Evolutionary conservation across 1,284 basidiomycete species (phyloP).

Genomic region (Agroathelia rolfsii): DNA sequence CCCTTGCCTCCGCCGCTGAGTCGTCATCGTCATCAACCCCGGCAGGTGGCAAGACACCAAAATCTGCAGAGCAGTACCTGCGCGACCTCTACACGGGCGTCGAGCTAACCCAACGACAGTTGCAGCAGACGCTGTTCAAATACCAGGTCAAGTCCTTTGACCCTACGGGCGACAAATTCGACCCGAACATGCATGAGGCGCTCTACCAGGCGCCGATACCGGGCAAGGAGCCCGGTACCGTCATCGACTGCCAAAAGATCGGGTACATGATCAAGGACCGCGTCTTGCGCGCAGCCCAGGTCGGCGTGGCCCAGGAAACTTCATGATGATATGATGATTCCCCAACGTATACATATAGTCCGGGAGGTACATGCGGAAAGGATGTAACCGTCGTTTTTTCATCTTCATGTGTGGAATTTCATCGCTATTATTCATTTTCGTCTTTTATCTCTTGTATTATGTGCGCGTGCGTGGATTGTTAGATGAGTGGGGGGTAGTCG

Average conservation of each 20-base stretch:
- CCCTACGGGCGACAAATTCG: conserved; percentile 86
- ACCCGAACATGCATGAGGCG: conserved; percentile 93
- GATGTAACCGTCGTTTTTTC: no score
- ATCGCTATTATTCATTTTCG: no score
- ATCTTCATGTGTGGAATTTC: no score
- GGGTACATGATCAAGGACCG: conserved; percentile 92
- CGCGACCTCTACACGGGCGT: conserved; percentile 78
- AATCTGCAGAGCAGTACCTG: conserved; percentile 52
- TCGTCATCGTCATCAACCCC: no score
- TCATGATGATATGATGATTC: conserved; percentile 27
- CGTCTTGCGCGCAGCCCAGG: conserved; percentile 89
- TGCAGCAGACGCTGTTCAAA: conserved; percentile 85
- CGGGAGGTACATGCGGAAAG: no score
- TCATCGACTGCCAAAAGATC: conserved; percentile 86
- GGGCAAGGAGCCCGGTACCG: conserved; percentile 80
- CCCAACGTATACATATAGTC: no score
- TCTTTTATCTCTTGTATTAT: no score
- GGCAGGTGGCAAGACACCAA: conserved; percentile 28
- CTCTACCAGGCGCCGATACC: conserved; percentile 90
- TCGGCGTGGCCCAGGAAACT: conserved; percentile 81
- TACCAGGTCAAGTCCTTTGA: conserved; percentile 90
- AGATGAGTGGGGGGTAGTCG: no score
- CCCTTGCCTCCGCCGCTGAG: conserved; percentile 24
- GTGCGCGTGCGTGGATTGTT: no score
- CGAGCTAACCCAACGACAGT: conserved; percentile 83